Evolutionary conservation across 2,329 filamentous ascomycete species (phyloP).

Genomic region (Helotiales sp.): DNA sequence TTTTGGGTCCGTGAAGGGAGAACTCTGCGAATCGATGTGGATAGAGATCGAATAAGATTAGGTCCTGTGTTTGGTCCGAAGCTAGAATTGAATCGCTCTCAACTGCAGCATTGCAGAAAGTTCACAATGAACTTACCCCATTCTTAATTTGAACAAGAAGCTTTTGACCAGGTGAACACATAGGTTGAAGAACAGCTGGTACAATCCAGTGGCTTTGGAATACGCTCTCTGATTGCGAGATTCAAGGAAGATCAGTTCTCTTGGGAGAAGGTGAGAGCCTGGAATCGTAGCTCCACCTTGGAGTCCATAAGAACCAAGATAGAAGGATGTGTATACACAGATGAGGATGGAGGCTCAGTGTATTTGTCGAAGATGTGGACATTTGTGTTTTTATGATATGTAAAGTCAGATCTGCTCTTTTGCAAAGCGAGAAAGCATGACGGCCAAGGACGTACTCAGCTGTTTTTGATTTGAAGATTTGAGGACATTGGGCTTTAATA

Average conservation of each 20-base stretch:
- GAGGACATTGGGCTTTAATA: too few relatives aligned
- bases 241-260: constrained; percentile 5
- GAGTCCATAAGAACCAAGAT: background rate
- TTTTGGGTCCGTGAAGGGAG: background rate
- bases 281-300: background rate
- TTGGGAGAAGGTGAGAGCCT: background rate
- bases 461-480: too few relatives aligned
- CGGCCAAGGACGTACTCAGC: too few relatives aligned
- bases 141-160: constrained; percentile 3
- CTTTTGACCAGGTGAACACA: constrained; percentile 11
- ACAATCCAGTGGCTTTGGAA: constrained; percentile 9
- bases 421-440: too few relatives aligned
- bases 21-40: background rate
- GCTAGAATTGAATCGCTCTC: too few relatives aligned
- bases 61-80: too few relatives aligned
- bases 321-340: background rate
- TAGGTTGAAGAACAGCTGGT: constrained; percentile 7
- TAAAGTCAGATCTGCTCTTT: too few relatives aligned
- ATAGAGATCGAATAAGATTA: background rate
- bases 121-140: constrained; percentile 15
- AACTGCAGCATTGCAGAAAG: too few relatives aligned
- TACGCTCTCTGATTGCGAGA: constrained; percentile 1
- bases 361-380: too few relatives aligned
- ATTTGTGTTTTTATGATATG: too few relatives aligned
- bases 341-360: too few relatives aligned